These are phyloP conservation scores for Castanea mollissima DNA, from an alignment of 306 rosid species.

Conservation along the genomic window DNA sequence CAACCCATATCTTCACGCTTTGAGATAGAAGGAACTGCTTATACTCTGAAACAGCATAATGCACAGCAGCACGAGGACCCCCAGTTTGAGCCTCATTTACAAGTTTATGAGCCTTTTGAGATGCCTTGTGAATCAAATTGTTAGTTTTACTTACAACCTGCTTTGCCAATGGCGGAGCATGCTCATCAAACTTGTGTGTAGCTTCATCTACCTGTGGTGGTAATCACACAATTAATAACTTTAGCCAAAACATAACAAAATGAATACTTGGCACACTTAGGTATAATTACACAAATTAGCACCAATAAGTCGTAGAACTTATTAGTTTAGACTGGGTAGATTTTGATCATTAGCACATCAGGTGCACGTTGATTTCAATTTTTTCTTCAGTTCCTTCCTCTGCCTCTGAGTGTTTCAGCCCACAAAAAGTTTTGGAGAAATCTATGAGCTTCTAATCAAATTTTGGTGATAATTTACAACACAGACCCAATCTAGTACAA, in stretches of 20 bases:
- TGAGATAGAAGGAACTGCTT: slow-evolving; percentile 46
- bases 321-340: not conserved
- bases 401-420: not conserved
- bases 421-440: not conserved
- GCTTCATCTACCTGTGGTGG: slow-evolving; percentile 63
- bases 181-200: slow-evolving; percentile 43
- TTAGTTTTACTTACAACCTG: slow-evolving; percentile 31
- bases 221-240: not conserved
- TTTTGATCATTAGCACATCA: not conserved
- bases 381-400: not conserved
- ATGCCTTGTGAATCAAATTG: slow-evolving; percentile 29
- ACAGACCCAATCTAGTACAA: not conserved
- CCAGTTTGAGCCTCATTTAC: slow-evolving; percentile 42
- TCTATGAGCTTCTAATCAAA: not conserved
- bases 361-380: not conserved
- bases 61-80: slow-evolving; percentile 62
- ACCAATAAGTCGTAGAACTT: not conserved
- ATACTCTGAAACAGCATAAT: slow-evolving; percentile 49
- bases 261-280: too few species aligned
- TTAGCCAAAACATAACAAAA: not conserved
- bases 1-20: slow-evolving; percentile 50
- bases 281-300: not conserved
- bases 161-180: slow-evolving; percentile 65
- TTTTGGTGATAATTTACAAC: not conserved
- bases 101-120: slow-evolving; percentile 37